Conservation (phyloP, 257 asterid species). For the Forsythia viridissima region DNA sequence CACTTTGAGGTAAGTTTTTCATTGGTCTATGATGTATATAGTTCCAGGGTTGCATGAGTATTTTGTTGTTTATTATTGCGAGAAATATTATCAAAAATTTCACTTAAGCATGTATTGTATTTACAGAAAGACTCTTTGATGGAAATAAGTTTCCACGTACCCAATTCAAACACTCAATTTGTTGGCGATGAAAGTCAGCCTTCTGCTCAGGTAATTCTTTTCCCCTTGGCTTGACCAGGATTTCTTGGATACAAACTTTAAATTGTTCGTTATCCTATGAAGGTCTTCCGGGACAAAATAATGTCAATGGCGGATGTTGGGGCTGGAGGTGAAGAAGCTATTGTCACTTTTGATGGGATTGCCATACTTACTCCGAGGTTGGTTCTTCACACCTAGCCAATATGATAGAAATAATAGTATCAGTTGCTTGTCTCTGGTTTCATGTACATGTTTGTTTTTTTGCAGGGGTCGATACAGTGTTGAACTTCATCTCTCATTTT, state of each 20-base stretch:
- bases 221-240: slow-evolving; percentile 10
- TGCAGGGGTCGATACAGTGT: slow-evolving; percentile 90
- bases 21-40: background rate
- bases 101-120: slow-evolving; percentile 7
- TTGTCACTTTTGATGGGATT: slow-evolving; percentile 87
- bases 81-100: background rate
- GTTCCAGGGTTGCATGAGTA: background rate
- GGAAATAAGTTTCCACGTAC: slow-evolving; percentile 95
- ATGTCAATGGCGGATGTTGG: slow-evolving; percentile 94
- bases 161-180: slow-evolving; percentile 88
- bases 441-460: slow-evolving; percentile 22
- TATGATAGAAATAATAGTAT: background rate
- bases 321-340: slow-evolving; percentile 94
- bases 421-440: slow-evolving; percentile 20
- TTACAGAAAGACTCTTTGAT: slow-evolving; percentile 93
- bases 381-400: slow-evolving; percentile 10
- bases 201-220: slow-evolving; percentile 75
- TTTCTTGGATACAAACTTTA: slow-evolving; percentile 2
- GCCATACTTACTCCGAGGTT: slow-evolving; percentile 97
- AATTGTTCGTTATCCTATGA: slow-evolving; percentile 11
- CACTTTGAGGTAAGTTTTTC: background rate
- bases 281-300: slow-evolving; percentile 91
- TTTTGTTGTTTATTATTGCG: background rate
- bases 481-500: slow-evolving; percentile 91
- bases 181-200: slow-evolving; percentile 90